Conservation (phyloP, 371 early-diverging fungal species). For the Syncephalastrum contaminatum region DNA sequence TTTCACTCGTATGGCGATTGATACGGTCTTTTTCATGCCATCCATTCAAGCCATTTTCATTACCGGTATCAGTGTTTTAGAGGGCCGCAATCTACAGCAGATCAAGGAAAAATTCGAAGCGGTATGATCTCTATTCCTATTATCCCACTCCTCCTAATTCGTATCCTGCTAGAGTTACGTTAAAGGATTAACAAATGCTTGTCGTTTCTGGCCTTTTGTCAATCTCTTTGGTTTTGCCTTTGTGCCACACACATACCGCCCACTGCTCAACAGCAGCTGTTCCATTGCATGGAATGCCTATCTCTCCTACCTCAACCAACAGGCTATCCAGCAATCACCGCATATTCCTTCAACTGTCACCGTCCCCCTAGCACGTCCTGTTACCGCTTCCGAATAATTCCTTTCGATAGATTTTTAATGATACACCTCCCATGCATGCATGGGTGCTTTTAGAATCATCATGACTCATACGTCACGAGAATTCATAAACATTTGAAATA, state of each 20-base stretch:
- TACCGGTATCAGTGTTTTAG: conserved; percentile 56
- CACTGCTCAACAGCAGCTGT: conserved; percentile 66
- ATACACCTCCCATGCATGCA: not conserved
- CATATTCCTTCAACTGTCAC: not conserved
- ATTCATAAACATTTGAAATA: too few relatives aligned
- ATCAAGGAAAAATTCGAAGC: conserved; percentile 56
- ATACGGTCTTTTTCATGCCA: conserved; percentile 70
- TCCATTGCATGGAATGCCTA: conserved; percentile 76
- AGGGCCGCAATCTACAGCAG: conserved; percentile 47
- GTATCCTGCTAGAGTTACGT: conserved; percentile 19
- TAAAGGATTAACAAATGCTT: conserved; percentile 60
- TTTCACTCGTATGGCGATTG: conserved; percentile 49
- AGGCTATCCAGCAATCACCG: not conserved
- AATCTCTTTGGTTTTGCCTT: conserved; percentile 73
- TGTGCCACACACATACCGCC: conserved; percentile 63
- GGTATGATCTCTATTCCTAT: conserved; percentile 15
- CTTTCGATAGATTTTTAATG: conserved; percentile 1
- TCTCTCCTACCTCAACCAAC: conserved; percentile 59
- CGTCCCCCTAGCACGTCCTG: not conserved
- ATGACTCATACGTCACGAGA: too few relatives aligned
- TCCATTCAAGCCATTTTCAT: conserved; percentile 65
- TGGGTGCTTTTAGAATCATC: not conserved
- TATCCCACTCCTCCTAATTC: too few relatives aligned
- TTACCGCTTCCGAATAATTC: not conserved
- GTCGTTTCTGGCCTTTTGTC: conserved; percentile 74